phyloP scores from a whole-genome alignment of 495 filamentous ascomycete species.

The Rhypophila decipiens region DNA sequence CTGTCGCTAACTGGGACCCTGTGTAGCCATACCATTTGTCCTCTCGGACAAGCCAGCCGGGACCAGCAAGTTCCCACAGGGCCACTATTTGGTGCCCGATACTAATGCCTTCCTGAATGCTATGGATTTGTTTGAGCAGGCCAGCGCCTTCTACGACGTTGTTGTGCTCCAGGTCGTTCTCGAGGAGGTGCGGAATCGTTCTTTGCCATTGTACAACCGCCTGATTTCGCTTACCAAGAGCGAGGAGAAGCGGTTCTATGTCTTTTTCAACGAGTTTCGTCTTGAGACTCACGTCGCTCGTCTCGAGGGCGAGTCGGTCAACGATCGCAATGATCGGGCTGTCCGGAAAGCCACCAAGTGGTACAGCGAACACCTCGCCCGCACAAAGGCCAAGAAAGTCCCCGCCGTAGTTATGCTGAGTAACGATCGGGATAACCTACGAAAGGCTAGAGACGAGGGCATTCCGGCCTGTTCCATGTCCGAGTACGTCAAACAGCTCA shows the following conservation, averaged over 20 bases:
- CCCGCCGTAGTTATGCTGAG: slow-evolving; percentile 89
- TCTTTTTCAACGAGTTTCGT: slow-evolving; percentile 98
- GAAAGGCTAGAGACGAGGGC: slow-evolving; percentile 71
- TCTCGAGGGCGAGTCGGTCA: slow-evolving; percentile 76
- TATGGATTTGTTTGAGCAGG: slow-evolving; percentile 94
- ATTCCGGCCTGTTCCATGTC: slow-evolving; percentile 60
- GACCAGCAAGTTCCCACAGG: slow-evolving; percentile 70
- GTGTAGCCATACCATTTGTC: slow-evolving; percentile 67
- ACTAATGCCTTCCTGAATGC: slow-evolving; percentile 93
- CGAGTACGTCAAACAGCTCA: slow-evolving; percentile 76
- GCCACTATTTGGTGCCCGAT: slow-evolving; percentile 93
- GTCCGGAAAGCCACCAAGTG: slow-evolving; percentile 80
- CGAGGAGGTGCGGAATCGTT: slow-evolving; percentile 90
- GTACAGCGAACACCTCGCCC: slow-evolving; percentile 75
- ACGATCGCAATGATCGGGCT: slow-evolving; percentile 92
- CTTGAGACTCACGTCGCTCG: slow-evolving; percentile 80
- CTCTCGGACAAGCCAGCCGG: slow-evolving; percentile 82
- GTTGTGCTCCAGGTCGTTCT: slow-evolving; percentile 92
- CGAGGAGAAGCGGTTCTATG: slow-evolving; percentile 92
- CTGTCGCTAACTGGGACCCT: slow-evolving; percentile 14
- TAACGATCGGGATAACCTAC: slow-evolving; percentile 81
- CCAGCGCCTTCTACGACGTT: slow-evolving; percentile 88
- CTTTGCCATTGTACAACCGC: slow-evolving; percentile 90
- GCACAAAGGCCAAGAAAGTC: slow-evolving; percentile 51
- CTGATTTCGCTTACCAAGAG: slow-evolving; percentile 83